Percentiles rank a stretch among this genome's conserved stretches.
These are phyloP conservation scores for Clavariopsis aquatica DNA, from an alignment of 495 filamentous ascomycete species.

Conservation along the genomic window DNA sequence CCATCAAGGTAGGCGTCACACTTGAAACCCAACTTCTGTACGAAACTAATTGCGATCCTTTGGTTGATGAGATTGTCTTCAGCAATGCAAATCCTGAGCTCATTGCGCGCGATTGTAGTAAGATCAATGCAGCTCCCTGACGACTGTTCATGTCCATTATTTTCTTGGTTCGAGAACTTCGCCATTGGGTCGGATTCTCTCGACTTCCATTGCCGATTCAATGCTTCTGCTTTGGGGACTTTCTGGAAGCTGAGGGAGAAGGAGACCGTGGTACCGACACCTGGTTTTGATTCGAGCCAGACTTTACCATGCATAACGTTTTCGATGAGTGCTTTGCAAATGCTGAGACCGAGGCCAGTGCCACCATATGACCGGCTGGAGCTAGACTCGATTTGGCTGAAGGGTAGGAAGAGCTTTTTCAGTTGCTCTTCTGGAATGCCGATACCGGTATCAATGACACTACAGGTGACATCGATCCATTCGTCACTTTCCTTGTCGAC, in stretches of 20 bases:
- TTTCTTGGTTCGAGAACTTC: slow-evolving; percentile 55
- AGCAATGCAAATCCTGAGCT: slow-evolving; percentile 83
- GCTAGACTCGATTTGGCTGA: slow-evolving; percentile 85
- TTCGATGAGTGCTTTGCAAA: slow-evolving; percentile 93
- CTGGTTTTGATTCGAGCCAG: slow-evolving; percentile 73
- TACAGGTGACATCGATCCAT: slow-evolving; percentile 72
- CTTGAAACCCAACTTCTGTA: slow-evolving; percentile 77
- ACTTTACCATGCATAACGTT: slow-evolving; percentile 85
- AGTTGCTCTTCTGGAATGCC: slow-evolving; percentile 81
- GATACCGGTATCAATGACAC: slow-evolving; percentile 88
- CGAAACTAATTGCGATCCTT: slow-evolving; percentile 87
- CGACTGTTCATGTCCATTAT: slow-evolving; percentile 28
- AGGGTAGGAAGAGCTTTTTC: slow-evolving; percentile 82
- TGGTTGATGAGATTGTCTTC: slow-evolving; percentile 87
- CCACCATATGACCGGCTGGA: slow-evolving; percentile 87
- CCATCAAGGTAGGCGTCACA: slow-evolving; percentile 86
- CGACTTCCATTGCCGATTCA: slow-evolving; percentile 21
- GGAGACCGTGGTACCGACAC: slow-evolving; percentile 78
- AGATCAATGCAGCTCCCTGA: slow-evolving; percentile 51
- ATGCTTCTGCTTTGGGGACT: slow-evolving; percentile 48
- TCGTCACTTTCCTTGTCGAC: slow-evolving; percentile 70
- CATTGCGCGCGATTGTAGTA: slow-evolving; percentile 69
- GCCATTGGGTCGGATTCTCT: slow-evolving; percentile 56
- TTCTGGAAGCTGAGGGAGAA: slow-evolving; percentile 84
- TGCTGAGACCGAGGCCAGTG: slow-evolving; percentile 85